A percentile compares a stretch with the other conserved stretches of the same genome.
Evolutionary conservation across 2,329 filamentous ascomycete species (phyloP).

Genomic region (Blastomyces gilchristii): DNA sequence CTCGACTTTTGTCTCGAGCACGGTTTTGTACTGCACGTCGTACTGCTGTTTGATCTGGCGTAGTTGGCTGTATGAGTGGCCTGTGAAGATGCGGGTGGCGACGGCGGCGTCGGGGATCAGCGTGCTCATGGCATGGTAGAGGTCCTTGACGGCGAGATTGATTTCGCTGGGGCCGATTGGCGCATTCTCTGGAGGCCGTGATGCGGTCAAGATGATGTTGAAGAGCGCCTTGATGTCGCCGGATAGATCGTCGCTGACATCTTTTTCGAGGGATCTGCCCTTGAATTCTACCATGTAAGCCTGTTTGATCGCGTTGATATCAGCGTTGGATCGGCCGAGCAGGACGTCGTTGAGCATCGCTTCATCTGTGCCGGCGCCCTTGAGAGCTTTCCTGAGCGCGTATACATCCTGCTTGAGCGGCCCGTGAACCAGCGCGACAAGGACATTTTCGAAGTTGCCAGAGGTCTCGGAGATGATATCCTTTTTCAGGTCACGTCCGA

Average conservation of each 20-base stretch:
- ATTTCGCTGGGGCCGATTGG: slow-evolving; percentile 64
- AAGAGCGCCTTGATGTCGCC: slow-evolving; percentile 82
- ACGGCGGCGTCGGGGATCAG: slow-evolving; percentile 60
- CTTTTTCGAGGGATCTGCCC: slow-evolving; percentile 54
- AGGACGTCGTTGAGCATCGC: slow-evolving; percentile 75
- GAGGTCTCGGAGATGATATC: slow-evolving; percentile 65
- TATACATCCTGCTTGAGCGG: slow-evolving; percentile 68
- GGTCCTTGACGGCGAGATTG: slow-evolving; percentile 62
- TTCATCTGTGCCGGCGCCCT: slow-evolving; percentile 79
- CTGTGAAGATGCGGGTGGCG: slow-evolving; percentile 68
- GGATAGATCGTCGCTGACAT: slow-evolving; percentile 68
- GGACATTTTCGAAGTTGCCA: slow-evolving; percentile 58
- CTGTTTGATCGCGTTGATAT: slow-evolving; percentile 74
- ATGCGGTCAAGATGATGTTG: slow-evolving; percentile 64
- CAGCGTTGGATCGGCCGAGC: slow-evolving; percentile 72
- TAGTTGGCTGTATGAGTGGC: slow-evolving; percentile 70
- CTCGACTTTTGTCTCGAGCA: slow-evolving; percentile 63
- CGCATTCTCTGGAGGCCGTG: slow-evolving; percentile 64
- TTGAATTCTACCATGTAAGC: slow-evolving; percentile 59
- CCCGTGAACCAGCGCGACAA: slow-evolving; percentile 61
- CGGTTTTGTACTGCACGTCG: slow-evolving; percentile 57
- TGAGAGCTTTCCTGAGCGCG: slow-evolving; percentile 59
- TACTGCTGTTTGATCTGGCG: slow-evolving; percentile 71
- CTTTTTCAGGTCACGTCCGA: slow-evolving; percentile 54
- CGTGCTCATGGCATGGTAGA: slow-evolving; percentile 59